A percentile compares a stretch with the other conserved stretches of the same genome.
Conservation (phyloP, 139 green algal genomes). For the Trebouxia sp. region DNA sequence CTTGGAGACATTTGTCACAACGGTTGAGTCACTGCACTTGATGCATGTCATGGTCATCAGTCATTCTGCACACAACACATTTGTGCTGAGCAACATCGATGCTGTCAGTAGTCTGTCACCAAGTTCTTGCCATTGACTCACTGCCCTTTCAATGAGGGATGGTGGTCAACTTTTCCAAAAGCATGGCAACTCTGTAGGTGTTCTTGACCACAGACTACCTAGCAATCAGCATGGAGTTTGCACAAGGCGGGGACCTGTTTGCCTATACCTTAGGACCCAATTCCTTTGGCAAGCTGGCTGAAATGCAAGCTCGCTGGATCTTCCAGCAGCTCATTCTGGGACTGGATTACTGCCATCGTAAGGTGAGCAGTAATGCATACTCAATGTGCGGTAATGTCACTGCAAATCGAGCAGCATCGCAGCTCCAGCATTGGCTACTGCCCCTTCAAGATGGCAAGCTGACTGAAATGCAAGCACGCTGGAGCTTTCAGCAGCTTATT, state of each 20-base stretch:
- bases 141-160: no score
- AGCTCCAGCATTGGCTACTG: neutral
- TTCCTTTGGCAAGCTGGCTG: conserved; percentile 34
- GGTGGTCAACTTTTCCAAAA: no score
- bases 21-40: no score
- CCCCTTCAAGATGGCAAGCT: conserved; percentile 6
- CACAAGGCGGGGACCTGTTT: conserved; percentile 70
- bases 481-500: conserved; percentile 41
- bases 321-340: conserved; percentile 49
- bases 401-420: no score
- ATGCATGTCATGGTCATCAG: no score
- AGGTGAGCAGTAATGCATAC: conserved; percentile 29
- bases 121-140: no score
- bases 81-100: no score
- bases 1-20: neutral
- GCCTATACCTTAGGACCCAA: conserved; percentile 38
- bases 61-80: no score
- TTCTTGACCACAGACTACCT: conserved; percentile 58
- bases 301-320: conserved; percentile 38
- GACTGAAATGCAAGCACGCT: conserved; percentile 28
- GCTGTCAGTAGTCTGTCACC: no score
- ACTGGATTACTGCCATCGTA: conserved; percentile 60
- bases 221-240: conserved; percentile 67
- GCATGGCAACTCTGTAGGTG: conserved; percentile 35
- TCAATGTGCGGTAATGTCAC: neutral